Evolutionary conservation across 371 early-diverging fungal genomes (phyloP).

Genomic region (Apophysomyces ossiformis): DNA sequence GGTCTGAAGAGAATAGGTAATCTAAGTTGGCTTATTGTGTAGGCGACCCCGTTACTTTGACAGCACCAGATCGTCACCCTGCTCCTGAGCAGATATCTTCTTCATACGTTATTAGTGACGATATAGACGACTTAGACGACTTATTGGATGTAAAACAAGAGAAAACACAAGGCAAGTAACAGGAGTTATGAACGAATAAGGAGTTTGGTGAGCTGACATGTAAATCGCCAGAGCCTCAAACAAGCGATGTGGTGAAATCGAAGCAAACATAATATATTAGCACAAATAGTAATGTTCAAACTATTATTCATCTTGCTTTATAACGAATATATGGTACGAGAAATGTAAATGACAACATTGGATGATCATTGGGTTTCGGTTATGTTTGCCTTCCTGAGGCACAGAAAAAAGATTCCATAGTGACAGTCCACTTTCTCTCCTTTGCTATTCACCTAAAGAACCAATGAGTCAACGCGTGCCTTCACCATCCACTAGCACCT

Average conservation of each 20-base stretch:
- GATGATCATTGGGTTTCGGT: too few relatives aligned
- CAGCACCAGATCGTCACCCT: background rate
- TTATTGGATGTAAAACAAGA: slow-evolving; percentile 1
- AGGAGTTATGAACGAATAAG: background rate
- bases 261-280: background rate
- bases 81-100: background rate
- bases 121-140: background rate
- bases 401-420: background rate
- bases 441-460: background rate
- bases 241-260: background rate
- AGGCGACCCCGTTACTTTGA: slow-evolving; percentile 1
- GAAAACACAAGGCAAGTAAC: background rate
- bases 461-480: background rate
- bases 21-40: background rate
- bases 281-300: background rate
- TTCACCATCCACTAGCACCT: background rate
- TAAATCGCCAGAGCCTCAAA: background rate
- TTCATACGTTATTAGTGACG: slow-evolving; percentile 1
- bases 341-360: too few relatives aligned
- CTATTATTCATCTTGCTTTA: too few relatives aligned
- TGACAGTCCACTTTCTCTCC: background rate
- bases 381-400: too few relatives aligned
- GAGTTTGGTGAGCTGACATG: background rate
- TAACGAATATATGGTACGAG: too few relatives aligned
- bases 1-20: too few relatives aligned